Conservation (phyloP, 306 rosid genomes). For the Acacia confusa region DNA sequence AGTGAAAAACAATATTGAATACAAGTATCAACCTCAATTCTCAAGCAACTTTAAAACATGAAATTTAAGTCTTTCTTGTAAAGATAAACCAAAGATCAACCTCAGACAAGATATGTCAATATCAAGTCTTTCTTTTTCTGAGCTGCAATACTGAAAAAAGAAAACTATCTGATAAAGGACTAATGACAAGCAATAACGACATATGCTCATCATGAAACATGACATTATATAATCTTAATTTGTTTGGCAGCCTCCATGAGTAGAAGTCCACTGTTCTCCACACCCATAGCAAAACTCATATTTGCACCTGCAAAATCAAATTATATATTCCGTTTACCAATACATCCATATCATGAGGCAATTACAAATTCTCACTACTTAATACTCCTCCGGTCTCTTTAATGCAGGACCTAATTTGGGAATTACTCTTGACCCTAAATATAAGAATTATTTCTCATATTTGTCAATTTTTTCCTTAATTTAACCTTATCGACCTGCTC, state of each 20-base stretch:
- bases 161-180: not conserved
- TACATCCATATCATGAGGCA: not conserved
- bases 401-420: fast-evolving
- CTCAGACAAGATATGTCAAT: not conserved
- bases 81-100: too few relatives aligned
- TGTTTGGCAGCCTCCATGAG: slow-evolving; percentile 43
- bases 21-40: not conserved
- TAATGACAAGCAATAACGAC: not conserved
- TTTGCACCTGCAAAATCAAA: slow-evolving; percentile 50
- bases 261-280: slow-evolving; percentile 40
- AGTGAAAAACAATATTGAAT: not conserved
- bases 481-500: too few relatives aligned
- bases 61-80: too few relatives aligned
- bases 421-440: too few relatives aligned
- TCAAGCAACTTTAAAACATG: not conserved
- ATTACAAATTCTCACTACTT: not conserved
- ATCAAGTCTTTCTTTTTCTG: not conserved
- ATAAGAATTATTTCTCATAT: too few relatives aligned
- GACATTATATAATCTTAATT: slow-evolving; percentile 13
- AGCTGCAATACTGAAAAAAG: not conserved
- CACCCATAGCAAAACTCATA: slow-evolving; percentile 56
- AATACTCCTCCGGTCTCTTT: too few relatives aligned
- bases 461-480: not conserved
- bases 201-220: not conserved
- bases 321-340: not conserved